Evolutionary conservation across 1,284 basidiomycete species (phyloP).

Genomic region (Stereum hirsutum): DNA sequence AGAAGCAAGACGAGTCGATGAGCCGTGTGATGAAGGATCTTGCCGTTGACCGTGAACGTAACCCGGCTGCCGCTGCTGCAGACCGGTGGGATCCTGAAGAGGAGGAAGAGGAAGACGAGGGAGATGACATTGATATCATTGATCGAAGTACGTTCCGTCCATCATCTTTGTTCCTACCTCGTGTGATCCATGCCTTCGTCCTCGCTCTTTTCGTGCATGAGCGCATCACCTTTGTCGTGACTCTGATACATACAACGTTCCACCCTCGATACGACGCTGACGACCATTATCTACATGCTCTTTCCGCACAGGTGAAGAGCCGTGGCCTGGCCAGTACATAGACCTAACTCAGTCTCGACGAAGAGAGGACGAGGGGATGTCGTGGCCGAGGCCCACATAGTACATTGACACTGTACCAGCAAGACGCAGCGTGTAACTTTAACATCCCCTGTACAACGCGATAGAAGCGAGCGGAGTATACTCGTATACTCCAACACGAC

Average conservation of each 20-base stretch:
- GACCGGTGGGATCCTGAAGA: conserved; percentile 51
- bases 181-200: conserved; percentile 18
- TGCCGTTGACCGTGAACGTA: conserved; percentile 53
- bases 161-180: background rate
- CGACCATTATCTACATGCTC: background rate
- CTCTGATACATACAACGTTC: too few species aligned
- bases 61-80: conserved; percentile 40
- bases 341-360: conserved; percentile 50
- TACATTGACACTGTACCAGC: too few species aligned
- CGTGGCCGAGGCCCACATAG: conserved; percentile 52
- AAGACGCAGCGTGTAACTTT: too few species aligned
- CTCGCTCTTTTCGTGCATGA: conserved; percentile 1
- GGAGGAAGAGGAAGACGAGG: conserved; percentile 51
- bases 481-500: too few species aligned
- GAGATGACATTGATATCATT: conserved; percentile 53
- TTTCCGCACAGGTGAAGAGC: conserved; percentile 40
- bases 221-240: background rate
- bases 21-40: conserved; percentile 83
- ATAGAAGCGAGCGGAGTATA: too few species aligned
- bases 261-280: background rate
- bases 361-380: conserved; percentile 40
- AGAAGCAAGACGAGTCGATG: conserved; percentile 73
- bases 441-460: too few species aligned
- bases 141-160: conserved; percentile 47
- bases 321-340: conserved; percentile 63